These are phyloP conservation scores for Nematocida ironsii DNA, from an alignment of 371 early-diverging fungal genomes.

Conservation along the genomic window DNA sequence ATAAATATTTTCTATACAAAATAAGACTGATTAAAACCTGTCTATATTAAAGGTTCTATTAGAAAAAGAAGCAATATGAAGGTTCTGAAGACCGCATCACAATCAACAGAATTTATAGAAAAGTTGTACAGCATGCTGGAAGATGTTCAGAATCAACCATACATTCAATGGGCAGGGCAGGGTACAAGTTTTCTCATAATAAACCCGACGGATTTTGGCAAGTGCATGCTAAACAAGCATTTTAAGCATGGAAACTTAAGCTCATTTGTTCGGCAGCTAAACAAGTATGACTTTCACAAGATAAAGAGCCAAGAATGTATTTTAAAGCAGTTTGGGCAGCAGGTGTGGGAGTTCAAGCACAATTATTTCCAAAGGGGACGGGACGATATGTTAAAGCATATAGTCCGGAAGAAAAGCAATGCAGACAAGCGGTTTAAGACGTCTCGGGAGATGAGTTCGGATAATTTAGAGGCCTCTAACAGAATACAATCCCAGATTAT, in stretches of 20 bases:
- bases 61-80: constrained; percentile 29
- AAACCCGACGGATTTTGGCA: constrained; percentile 76
- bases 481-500: constrained; percentile 63
- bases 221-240: constrained; percentile 75
- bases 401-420: constrained; percentile 65
- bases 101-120: constrained; percentile 63
- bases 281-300: constrained; percentile 90
- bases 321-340: constrained; percentile 52
- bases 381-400: constrained; percentile 62
- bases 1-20: constrained; percentile 10
- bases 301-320: constrained; percentile 69
- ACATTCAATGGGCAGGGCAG: constrained; percentile 73
- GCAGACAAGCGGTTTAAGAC: constrained; percentile 55
- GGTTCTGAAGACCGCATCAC: constrained; percentile 11
- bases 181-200: constrained; percentile 80
- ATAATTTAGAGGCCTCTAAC: constrained; percentile 53
- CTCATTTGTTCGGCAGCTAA: constrained; percentile 85
- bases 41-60: constrained; percentile 57
- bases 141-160: constrained; percentile 52
- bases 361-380: constrained; percentile 63
- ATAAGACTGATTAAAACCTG: constrained; percentile 44
- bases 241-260: constrained; percentile 87
- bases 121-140: constrained; percentile 69
- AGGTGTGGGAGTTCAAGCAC: constrained; percentile 68
- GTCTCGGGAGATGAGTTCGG: constrained; percentile 40